These are phyloP conservation scores for Neurospora africana DNA, from an alignment of 495 filamentous ascomycete species.

Conservation along the genomic window DNA sequence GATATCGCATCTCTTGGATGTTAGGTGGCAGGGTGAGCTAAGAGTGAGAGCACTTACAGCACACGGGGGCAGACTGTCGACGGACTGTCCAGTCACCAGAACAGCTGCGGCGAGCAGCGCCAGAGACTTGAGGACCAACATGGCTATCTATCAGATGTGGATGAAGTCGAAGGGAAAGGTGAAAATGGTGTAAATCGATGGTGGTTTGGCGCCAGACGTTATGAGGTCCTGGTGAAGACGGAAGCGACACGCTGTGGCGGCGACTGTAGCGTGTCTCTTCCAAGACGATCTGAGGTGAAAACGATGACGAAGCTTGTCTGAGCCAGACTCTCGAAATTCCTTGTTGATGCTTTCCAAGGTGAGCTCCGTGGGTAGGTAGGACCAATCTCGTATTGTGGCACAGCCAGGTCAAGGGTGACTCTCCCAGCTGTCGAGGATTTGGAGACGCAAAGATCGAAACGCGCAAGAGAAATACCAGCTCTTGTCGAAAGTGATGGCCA, in stretches of 20 bases:
- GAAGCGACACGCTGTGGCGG: background rate
- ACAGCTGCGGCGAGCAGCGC: constrained; percentile 13
- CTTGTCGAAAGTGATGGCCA: background rate
- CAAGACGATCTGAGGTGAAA: background rate
- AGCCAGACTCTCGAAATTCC: background rate
- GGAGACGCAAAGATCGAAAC: background rate
- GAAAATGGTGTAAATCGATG: background rate
- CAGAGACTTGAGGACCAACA: constrained; percentile 13
- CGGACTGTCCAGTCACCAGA: constrained; percentile 12
- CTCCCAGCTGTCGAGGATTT: background rate
- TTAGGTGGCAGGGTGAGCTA: background rate
- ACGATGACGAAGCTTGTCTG: background rate
- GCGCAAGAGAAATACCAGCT: background rate
- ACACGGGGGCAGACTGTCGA: constrained; percentile 14
- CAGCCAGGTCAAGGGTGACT: constrained; percentile 3
- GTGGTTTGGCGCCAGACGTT: background rate
- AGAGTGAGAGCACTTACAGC: constrained; percentile 14
- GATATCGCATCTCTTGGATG: background rate
- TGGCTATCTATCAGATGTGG: constrained; percentile 1
- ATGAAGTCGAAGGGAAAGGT: background rate
- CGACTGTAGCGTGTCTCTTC: background rate
- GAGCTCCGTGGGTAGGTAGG: constrained; percentile 4
- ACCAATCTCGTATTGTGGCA: constrained; percentile 15
- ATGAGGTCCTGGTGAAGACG: background rate
- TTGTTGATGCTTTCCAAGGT: constrained; percentile 2